These are phyloP conservation scores for Poteriospumella lacustris DNA, from an alignment of 108 stramenopile genomes.

Conservation along the genomic window DNA sequence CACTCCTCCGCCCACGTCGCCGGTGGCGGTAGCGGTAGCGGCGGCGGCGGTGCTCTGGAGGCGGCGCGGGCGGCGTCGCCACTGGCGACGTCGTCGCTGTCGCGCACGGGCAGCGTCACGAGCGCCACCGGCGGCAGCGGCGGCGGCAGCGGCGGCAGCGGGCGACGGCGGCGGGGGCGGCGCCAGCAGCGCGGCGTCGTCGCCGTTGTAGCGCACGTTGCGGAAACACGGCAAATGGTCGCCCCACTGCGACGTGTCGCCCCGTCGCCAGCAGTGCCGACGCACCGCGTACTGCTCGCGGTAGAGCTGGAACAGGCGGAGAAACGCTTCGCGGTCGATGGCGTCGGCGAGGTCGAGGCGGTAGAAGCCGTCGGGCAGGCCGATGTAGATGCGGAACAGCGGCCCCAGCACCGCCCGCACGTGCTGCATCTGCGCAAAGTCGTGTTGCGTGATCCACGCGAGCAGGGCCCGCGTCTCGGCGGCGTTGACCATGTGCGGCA, in stretches of 20 bases:
- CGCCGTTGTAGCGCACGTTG: not conserved
- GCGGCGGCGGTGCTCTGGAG: too few relatives aligned
- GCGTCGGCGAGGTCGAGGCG: not conserved
- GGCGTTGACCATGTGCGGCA: conserved; percentile 9
- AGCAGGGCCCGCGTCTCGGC: not conserved
- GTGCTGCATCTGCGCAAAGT: not conserved
- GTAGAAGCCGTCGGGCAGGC: not conserved
- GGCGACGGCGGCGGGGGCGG: too few relatives aligned
- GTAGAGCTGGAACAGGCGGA: not conserved
- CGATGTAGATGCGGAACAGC: not conserved
- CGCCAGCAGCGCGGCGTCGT: not conserved
- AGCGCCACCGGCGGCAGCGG: too few relatives aligned
- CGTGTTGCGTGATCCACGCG: not conserved
- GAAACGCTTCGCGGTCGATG: not conserved
- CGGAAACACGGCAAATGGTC: not conserved
- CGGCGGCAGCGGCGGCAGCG: too few relatives aligned
- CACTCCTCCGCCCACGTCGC: too few relatives aligned
- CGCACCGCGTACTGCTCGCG: not conserved
- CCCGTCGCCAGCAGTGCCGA: not conserved
- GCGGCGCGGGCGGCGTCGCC: too few relatives aligned
- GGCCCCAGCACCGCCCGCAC: not conserved
- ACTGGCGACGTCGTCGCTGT: too few relatives aligned
- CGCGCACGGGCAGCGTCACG: too few relatives aligned
- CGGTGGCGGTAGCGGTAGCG: too few relatives aligned
- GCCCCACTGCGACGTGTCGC: not conserved